Evolutionary conservation across 139 green algal species (phyloP).

Genomic region (Volvox reticuliferus): DNA sequence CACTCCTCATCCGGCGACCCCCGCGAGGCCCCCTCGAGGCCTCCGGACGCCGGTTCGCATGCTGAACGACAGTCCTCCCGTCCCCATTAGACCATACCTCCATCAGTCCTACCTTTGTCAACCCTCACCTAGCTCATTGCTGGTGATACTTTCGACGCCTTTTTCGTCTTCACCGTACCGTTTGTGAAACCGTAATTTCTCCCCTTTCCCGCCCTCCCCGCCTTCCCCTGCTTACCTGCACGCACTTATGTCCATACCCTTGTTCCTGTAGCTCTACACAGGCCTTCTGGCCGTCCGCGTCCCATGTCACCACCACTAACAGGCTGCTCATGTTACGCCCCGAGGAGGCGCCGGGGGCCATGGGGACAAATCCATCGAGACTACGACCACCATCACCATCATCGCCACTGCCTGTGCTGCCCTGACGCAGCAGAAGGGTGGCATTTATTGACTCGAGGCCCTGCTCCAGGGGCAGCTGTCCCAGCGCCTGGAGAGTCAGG

Average conservation of each 20-base stretch:
- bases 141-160: not conserved
- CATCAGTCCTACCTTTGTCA: no score
- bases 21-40: no score
- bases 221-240: not conserved
- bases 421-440: not conserved
- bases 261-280: not conserved
- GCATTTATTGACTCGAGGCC: not conserved
- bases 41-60: no score
- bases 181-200: not conserved
- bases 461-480: not conserved
- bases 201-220: not conserved
- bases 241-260: not conserved
- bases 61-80: no score
- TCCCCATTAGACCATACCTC: no score
- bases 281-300: not conserved
- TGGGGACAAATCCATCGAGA: not conserved
- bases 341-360: not conserved
- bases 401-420: not conserved
- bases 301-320: slow-evolving; percentile 29
- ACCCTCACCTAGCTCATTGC: not conserved
- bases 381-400: not conserved
- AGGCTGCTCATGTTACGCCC: not conserved
- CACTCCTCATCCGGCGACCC: no score
- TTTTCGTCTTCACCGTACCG: not conserved
- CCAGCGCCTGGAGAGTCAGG: not conserved